Evolutionary conservation across 2,329 filamentous ascomycete genomes (phyloP).

Genomic region (Cercospora citrullina): DNA sequence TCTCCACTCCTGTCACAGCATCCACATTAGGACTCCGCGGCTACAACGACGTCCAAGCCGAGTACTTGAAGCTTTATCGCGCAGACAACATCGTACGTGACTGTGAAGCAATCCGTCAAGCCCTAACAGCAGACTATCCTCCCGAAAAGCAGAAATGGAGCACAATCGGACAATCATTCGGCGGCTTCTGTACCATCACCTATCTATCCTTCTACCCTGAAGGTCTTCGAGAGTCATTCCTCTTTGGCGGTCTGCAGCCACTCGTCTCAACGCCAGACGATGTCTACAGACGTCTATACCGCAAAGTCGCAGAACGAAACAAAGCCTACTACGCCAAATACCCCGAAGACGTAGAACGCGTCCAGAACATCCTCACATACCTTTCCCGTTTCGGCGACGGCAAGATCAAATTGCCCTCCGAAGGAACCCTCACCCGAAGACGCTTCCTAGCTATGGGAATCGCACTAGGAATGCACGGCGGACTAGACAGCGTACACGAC

Average conservation of each 20-base stretch:
- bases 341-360: slow-evolving; percentile 70
- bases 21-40: slow-evolving; percentile 67
- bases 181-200: slow-evolving; percentile 79
- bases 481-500: slow-evolving; percentile 72
- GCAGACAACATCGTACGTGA: slow-evolving; percentile 90
- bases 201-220: slow-evolving; percentile 76
- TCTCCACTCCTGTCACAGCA: slow-evolving; percentile 77
- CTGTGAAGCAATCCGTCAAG: slow-evolving; percentile 79
- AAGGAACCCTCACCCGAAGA: slow-evolving; percentile 69
- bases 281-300: slow-evolving; percentile 72
- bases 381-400: slow-evolving; percentile 59
- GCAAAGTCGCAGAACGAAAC: slow-evolving; percentile 71
- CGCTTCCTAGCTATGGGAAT: slow-evolving; percentile 78
- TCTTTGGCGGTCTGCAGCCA: slow-evolving; percentile 80
- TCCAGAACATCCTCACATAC: slow-evolving; percentile 66
- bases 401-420: slow-evolving; percentile 67
- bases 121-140: slow-evolving; percentile 68
- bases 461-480: slow-evolving; percentile 75
- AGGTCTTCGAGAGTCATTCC: slow-evolving; percentile 75
- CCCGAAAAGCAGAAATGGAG: slow-evolving; percentile 75
- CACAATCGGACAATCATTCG: slow-evolving; percentile 87
- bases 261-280: slow-evolving; percentile 69
- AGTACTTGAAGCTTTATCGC: slow-evolving; percentile 80
- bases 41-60: slow-evolving; percentile 65
- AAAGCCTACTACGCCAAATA: slow-evolving; percentile 79